Conservation (phyloP, 441 rosid genomes). For the Manihot esculenta region DNA sequence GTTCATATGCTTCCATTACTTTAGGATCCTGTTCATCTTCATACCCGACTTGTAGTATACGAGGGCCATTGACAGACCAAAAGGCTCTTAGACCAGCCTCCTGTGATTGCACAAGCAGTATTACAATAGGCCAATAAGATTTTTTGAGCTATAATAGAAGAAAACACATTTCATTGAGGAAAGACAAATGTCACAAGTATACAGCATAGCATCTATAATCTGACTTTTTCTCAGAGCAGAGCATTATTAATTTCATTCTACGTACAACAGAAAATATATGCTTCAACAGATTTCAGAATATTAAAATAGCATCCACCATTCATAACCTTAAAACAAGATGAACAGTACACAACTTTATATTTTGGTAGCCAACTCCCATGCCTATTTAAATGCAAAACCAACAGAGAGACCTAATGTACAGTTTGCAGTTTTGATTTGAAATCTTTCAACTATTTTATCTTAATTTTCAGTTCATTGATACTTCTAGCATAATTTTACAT, state of each 20-base stretch:
- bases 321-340: too few species aligned
- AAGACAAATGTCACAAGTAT: neutral
- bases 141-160: neutral
- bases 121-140: neutral
- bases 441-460: neutral
- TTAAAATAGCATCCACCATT: too few species aligned
- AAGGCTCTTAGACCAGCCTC: slow-evolving; percentile 87
- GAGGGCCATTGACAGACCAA: slow-evolving; percentile 86
- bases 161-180: neutral
- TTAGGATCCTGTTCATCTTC: slow-evolving; percentile 82
- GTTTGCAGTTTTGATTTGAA: too few species aligned
- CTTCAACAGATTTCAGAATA: neutral
- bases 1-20: slow-evolving; percentile 93
- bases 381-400: neutral
- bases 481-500: neutral
- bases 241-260: neutral
- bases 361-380: neutral
- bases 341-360: neutral
- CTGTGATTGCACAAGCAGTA: slow-evolving; percentile 33
- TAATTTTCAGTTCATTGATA: neutral
- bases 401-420: neutral
- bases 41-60: slow-evolving; percentile 80
- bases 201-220: neutral
- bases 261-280: neutral
- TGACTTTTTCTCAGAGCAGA: neutral